A percentile compares a stretch with the other conserved stretches of the same genome.
Conservation (phyloP, 225 moss, liverwort and hornwort genomes). For the Marchantia paleacea region DNA sequence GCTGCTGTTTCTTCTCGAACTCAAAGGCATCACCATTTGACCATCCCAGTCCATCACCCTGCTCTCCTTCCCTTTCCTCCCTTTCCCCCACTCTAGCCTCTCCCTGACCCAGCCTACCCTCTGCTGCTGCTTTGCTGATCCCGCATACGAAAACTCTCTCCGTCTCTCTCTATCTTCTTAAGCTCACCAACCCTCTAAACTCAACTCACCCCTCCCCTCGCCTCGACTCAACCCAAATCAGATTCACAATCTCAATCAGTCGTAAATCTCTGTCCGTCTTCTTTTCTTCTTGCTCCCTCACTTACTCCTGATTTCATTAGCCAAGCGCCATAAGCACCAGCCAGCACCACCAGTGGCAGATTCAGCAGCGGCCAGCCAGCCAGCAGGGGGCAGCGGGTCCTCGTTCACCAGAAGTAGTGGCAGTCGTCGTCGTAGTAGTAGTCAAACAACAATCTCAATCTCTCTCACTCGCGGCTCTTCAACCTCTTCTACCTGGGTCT, state of each 20-base stretch:
- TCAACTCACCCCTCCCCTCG: background rate
- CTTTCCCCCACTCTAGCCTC: too few species aligned
- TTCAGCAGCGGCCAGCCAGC: too few species aligned
- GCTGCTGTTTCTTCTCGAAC: background rate
- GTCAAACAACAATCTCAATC: background rate
- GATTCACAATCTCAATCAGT: background rate
- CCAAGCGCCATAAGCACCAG: background rate
- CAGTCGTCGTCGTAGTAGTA: background rate
- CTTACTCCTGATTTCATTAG: constrained; percentile 3
- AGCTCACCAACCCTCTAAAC: background rate
- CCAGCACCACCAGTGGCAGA: background rate
- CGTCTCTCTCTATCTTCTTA: background rate
- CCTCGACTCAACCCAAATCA: background rate
- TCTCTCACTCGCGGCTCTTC: background rate
- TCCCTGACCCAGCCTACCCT: background rate
- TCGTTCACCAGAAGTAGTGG: background rate
- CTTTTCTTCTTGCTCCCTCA: background rate
- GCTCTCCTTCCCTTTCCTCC: background rate
- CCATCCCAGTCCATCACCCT: background rate
- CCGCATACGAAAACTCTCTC: background rate
- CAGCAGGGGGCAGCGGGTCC: background rate
- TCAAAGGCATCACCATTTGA: background rate
- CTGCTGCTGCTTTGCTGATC: background rate
- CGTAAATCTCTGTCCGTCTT: background rate
- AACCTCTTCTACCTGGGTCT: background rate